Conservation (phyloP, 1,284 basidiomycete species). For the Neolentinus lepideus region DNA sequence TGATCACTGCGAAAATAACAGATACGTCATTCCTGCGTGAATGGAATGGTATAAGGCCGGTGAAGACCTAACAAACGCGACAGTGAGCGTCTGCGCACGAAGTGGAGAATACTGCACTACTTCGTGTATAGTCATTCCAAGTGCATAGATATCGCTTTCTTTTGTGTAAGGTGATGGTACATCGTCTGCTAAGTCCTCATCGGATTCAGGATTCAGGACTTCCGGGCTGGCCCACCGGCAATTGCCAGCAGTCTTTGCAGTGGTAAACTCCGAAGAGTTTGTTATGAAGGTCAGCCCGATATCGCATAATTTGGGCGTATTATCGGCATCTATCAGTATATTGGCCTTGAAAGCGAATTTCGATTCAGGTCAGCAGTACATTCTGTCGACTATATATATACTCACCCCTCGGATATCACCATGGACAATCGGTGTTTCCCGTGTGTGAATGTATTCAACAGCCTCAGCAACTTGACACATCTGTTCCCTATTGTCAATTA, state of each 20-base stretch:
- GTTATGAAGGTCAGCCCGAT: background rate
- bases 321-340: background rate
- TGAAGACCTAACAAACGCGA: background rate
- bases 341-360: background rate
- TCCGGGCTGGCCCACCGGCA: background rate
- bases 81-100: background rate
- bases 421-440: background rate
- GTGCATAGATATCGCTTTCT: background rate
- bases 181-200: background rate
- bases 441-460: background rate
- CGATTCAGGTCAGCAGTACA: background rate
- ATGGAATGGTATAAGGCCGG: background rate
- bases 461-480: background rate
- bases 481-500: background rate
- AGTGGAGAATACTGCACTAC: background rate
- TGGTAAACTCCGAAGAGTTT: background rate
- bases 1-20: background rate
- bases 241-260: background rate
- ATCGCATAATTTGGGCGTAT: background rate
- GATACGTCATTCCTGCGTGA: background rate
- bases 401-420: background rate
- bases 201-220: background rate
- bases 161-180: background rate
- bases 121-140: background rate
- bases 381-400: background rate